Conservation (phyloP, 139 green algal species). For the Coelastrella sp. region DNA sequence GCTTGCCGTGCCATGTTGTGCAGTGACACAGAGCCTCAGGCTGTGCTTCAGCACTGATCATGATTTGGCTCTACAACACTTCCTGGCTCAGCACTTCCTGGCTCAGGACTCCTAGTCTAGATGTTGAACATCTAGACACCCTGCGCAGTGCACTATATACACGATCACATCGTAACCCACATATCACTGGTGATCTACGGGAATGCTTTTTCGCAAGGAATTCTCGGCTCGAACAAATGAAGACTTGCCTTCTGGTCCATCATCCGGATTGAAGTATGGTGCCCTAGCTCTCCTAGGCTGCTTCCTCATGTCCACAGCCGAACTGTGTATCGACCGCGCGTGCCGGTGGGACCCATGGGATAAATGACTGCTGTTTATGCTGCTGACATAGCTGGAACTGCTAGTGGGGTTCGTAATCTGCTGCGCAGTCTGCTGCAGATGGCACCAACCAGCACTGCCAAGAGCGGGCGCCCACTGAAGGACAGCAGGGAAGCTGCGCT, state of each 20-base stretch:
- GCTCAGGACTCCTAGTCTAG: too few species aligned
- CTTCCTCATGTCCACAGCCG: not conserved
- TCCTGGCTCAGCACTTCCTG: too few species aligned
- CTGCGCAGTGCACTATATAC: too few species aligned
- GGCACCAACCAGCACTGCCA: slow-evolving; percentile 11
- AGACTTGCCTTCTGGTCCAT: slow-evolving; percentile 18
- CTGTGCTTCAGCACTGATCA: too few species aligned
- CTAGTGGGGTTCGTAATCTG: not conserved
- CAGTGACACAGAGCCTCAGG: too few species aligned
- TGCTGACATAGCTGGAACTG: not conserved
- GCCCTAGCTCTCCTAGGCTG: not conserved
- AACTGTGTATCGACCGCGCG: not conserved
- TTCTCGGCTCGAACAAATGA: too few species aligned
- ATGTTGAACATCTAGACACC: too few species aligned
- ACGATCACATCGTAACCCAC: too few species aligned
- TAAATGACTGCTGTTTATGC: not conserved
- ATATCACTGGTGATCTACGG: too few species aligned
- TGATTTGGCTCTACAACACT: too few species aligned
- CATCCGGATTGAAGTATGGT: slow-evolving; percentile 44
- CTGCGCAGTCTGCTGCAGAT: slow-evolving; percentile 30
- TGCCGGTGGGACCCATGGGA: not conserved
- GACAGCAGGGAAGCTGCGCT: not conserved
- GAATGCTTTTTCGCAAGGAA: too few species aligned
- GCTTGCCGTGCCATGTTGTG: too few species aligned
- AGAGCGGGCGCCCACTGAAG: not conserved